A percentile compares a stretch with the other conserved stretches of the same genome.
phyloP scores from a whole-genome alignment of 2,329 filamentous ascomycete species.

The Neofusicoccum ribis region DNA sequence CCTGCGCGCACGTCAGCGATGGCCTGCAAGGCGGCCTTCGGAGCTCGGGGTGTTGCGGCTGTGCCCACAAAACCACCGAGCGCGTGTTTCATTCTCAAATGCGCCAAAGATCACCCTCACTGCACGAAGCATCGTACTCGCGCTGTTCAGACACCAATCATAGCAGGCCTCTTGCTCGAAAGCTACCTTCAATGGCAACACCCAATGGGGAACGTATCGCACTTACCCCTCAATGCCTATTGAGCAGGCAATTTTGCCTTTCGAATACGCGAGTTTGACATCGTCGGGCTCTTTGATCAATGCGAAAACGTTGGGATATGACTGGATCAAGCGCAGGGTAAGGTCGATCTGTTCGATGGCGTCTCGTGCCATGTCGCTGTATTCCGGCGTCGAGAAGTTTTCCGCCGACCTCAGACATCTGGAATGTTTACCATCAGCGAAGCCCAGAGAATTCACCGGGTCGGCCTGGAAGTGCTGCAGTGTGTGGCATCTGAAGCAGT shows the following conservation, averaged over 20 bases:
- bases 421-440: background rate
- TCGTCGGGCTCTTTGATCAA: constrained; percentile 30
- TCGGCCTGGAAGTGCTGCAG: too few relatives aligned
- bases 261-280: constrained; percentile 25
- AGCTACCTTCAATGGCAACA: background rate
- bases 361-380: constrained; percentile 28
- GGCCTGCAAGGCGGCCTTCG: too few relatives aligned
- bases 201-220: background rate
- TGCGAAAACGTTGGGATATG: constrained; percentile 31
- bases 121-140: background rate
- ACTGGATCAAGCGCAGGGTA: constrained; percentile 31
- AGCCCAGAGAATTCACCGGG: too few relatives aligned
- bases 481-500: too few relatives aligned
- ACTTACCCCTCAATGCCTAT: constrained; percentile 35
- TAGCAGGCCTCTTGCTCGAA: background rate
- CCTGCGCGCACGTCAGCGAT: background rate
- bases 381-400: constrained; percentile 27
- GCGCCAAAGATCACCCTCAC: too few relatives aligned
- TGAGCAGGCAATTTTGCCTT: background rate
- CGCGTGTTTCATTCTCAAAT: too few relatives aligned
- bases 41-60: too few relatives aligned
- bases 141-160: background rate
- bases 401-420: constrained; percentile 27
- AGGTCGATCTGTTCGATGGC: constrained; percentile 28
- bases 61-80: too few relatives aligned